Conservation (phyloP, 2,329 filamentous ascomycete genomes). For the Cladosporium sp. region DNA sequence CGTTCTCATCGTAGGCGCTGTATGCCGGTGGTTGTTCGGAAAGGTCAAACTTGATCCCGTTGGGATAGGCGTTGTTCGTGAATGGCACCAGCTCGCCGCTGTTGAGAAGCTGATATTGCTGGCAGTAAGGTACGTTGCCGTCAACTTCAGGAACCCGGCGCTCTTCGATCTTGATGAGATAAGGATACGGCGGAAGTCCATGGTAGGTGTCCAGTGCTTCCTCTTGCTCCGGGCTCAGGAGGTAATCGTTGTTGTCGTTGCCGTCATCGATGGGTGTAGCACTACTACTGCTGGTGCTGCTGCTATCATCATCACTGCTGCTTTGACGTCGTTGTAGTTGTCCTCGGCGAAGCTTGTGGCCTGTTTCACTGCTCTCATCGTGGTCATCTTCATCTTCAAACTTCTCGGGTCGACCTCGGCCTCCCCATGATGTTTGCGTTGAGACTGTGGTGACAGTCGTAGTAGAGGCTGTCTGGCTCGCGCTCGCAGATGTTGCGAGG, state of each 20-base stretch:
- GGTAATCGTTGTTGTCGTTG: constrained; percentile 20
- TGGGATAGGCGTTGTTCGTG: background rate
- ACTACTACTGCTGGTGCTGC: background rate
- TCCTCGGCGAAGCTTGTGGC: background rate
- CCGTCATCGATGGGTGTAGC: constrained; percentile 4
- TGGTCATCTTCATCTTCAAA: background rate
- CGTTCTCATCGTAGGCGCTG: constrained; percentile 5
- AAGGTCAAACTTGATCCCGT: constrained; percentile 8
- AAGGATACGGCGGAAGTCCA: constrained; percentile 42
- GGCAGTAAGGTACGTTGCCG: constrained; percentile 58
- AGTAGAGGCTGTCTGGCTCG: constrained; percentile 9
- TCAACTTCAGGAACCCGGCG: constrained; percentile 52
- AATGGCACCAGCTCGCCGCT: constrained; percentile 40
- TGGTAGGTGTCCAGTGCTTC: constrained; percentile 20
- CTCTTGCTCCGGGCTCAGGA: constrained; percentile 9
- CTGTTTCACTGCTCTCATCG: background rate
- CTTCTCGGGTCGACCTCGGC: background rate
- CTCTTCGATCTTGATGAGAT: constrained; percentile 66
- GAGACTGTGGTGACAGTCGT: constrained; percentile 21
- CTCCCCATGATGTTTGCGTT: constrained; percentile 17
- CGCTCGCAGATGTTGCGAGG: background rate
- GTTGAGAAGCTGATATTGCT: constrained; percentile 62
- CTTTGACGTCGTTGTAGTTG: background rate
- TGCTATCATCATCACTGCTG: background rate
- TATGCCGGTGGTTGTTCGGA: constrained; percentile 8